phyloP scores from a whole-genome alignment of 108 stramenopile species.

The Fistulifera solaris region DNA sequence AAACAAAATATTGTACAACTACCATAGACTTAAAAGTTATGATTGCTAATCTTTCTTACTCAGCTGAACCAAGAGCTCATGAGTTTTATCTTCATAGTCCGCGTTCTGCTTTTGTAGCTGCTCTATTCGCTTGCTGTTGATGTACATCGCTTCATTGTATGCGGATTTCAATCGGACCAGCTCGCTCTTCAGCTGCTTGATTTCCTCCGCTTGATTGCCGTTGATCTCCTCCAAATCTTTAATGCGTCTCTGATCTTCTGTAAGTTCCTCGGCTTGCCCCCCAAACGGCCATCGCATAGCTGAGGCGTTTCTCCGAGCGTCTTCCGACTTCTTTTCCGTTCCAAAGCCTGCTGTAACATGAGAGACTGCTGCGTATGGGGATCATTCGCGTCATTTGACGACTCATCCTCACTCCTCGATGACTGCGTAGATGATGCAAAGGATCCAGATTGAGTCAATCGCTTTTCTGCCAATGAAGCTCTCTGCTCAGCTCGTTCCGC shows the following conservation, averaged over 20 bases:
- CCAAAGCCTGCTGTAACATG: conserved; percentile 28
- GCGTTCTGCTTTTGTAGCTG: conserved; percentile 30
- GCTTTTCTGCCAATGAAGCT: conserved; percentile 6
- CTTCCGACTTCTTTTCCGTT: conserved; percentile 5
- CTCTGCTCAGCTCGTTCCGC: background rate
- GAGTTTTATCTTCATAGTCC: background rate
- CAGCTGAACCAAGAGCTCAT: too few relatives aligned
- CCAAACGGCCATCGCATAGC: conserved; percentile 8
- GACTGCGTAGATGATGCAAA: too few relatives aligned
- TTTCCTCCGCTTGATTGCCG: conserved; percentile 10
- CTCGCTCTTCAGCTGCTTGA: conserved; percentile 23
- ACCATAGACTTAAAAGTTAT: too few relatives aligned
- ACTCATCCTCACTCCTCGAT: conserved; percentile 5
- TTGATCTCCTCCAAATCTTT: conserved; percentile 21
- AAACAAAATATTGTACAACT: too few relatives aligned
- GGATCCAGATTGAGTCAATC: background rate
- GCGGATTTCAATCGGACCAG: conserved; percentile 25
- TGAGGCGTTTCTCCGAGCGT: background rate
- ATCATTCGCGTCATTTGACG: background rate
- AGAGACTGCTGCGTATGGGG: conserved; percentile 22
- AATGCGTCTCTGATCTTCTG: conserved; percentile 25
- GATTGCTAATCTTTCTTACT: too few relatives aligned
- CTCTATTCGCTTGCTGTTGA: conserved; percentile 21
- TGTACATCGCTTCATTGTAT: conserved; percentile 32
- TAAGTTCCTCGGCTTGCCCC: conserved; percentile 5